Evolutionary conservation across 495 filamentous ascomycete species (phyloP).

Genomic region (Lasiosphaeris hirsuta): DNA sequence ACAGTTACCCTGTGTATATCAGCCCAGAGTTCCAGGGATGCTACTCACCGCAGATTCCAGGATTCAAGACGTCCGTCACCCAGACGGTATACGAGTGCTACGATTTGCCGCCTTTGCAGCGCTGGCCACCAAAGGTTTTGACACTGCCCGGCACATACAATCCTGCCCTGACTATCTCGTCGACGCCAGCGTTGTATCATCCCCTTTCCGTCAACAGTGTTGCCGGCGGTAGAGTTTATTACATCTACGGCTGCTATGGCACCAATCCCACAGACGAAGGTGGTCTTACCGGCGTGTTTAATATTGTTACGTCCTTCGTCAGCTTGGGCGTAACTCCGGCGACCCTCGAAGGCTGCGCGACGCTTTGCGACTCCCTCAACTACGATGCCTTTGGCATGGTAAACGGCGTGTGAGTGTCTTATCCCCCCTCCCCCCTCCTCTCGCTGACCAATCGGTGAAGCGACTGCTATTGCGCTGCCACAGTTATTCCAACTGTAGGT

Average conservation of each 20-base stretch:
- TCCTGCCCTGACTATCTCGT: not conserved
- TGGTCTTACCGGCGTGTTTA: too few species aligned
- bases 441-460: too few species aligned
- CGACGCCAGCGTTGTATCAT: not conserved
- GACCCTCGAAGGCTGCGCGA: too few species aligned
- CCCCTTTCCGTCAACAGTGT: not conserved
- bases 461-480: too few species aligned
- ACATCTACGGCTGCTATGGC: conserved; percentile 1
- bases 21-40: conserved; percentile 27
- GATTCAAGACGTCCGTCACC: conserved; percentile 2
- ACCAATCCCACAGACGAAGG: too few species aligned
- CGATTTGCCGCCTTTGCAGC: not conserved
- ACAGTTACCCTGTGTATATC: conserved; percentile 19
- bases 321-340: too few species aligned
- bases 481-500: too few species aligned
- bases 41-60: conserved; percentile 22
- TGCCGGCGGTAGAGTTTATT: not conserved
- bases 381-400: too few species aligned
- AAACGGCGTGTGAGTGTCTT: too few species aligned
- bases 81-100: conserved; percentile 4
- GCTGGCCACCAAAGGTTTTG: not conserved
- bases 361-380: too few species aligned
- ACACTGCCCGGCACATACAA: not conserved
- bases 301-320: too few species aligned
- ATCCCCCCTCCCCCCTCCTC: too few species aligned